phyloP scores from a whole-genome alignment of 176 grass and related monocot genomes.

The Triticum urartu region DNA sequence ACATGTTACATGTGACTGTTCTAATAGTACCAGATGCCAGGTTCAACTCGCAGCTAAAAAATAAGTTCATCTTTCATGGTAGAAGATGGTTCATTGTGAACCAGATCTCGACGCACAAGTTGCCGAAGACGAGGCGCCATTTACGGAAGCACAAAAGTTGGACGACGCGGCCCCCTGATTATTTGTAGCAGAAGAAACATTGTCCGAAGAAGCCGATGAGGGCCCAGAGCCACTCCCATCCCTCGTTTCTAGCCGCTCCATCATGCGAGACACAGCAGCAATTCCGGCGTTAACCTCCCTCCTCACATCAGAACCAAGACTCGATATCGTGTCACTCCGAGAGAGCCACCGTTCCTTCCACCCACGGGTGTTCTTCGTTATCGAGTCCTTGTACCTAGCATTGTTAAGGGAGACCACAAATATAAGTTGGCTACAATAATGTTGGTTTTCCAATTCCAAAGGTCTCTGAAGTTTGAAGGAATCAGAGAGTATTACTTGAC shows the following conservation, averaged over 20 bases:
- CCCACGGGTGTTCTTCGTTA: slow-evolving; percentile 59
- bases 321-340: slow-evolving; percentile 28
- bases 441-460: not conserved
- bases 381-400: slow-evolving; percentile 75
- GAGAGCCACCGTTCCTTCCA: slow-evolving; percentile 75
- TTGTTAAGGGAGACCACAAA: not conserved
- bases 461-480: slow-evolving; percentile 7
- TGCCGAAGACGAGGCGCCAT: not conserved
- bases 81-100: slow-evolving; percentile 1
- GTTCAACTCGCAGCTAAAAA: not conserved
- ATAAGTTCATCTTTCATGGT: not conserved
- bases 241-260: slow-evolving; percentile 8
- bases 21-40: not conserved
- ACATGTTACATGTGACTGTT: slow-evolving; percentile 5
- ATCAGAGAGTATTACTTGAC: slow-evolving; percentile 46
- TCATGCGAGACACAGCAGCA: slow-evolving; percentile 7
- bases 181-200: not conserved
- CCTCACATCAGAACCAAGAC: slow-evolving; percentile 23
- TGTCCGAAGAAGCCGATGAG: not conserved
- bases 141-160: not conserved
- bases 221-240: not conserved
- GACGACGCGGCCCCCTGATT: not conserved
- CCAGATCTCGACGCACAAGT: slow-evolving; percentile 20
- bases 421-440: not conserved
- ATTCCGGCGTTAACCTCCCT: slow-evolving; percentile 19